phyloP scores from a whole-genome alignment of 768 basidiomycete species.

The Plicaturopsis crispa region DNA sequence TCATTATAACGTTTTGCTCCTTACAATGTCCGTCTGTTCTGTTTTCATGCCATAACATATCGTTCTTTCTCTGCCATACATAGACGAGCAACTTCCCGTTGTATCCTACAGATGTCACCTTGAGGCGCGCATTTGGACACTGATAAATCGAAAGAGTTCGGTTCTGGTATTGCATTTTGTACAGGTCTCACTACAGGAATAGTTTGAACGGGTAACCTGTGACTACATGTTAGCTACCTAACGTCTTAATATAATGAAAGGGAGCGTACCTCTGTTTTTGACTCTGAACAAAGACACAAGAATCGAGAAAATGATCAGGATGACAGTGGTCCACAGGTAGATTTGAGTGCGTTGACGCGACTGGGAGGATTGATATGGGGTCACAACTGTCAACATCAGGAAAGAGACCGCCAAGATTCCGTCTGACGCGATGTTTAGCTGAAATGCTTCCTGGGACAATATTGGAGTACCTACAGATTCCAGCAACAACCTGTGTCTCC shows the following conservation, averaged over 20 bases:
- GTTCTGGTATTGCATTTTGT: too few species aligned
- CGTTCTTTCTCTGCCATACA: too few species aligned
- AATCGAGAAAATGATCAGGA: slow-evolving; percentile 80
- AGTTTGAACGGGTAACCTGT: slow-evolving; percentile 79
- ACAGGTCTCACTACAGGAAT: slow-evolving; percentile 47
- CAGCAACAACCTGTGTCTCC: slow-evolving; percentile 82
- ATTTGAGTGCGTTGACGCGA: slow-evolving; percentile 76
- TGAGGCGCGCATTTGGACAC: too few species aligned
- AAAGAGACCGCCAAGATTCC: slow-evolving; percentile 74
- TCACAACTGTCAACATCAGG: slow-evolving; percentile 70
- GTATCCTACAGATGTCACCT: too few species aligned
- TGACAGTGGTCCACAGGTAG: slow-evolving; percentile 81
- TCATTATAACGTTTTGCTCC: slow-evolving; percentile 5
- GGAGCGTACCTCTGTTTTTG: slow-evolving; percentile 74
- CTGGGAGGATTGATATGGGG: slow-evolving; percentile 71
- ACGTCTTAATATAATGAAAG: background rate
- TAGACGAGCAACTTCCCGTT: too few species aligned
- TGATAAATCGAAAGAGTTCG: too few species aligned
- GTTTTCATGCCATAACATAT: too few species aligned
- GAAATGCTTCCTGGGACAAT: slow-evolving; percentile 1
- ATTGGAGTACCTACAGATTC: slow-evolving; percentile 61
- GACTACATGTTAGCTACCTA: slow-evolving; percentile 3
- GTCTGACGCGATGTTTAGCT: slow-evolving; percentile 34
- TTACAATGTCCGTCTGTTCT: too few species aligned
- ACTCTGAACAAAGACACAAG: slow-evolving; percentile 81